Percentiles rank a stretch among this genome's conserved stretches.
Evolutionary conservation across 129 eudicot genomes (phyloP).

Genomic region (Mikania micrantha): DNA sequence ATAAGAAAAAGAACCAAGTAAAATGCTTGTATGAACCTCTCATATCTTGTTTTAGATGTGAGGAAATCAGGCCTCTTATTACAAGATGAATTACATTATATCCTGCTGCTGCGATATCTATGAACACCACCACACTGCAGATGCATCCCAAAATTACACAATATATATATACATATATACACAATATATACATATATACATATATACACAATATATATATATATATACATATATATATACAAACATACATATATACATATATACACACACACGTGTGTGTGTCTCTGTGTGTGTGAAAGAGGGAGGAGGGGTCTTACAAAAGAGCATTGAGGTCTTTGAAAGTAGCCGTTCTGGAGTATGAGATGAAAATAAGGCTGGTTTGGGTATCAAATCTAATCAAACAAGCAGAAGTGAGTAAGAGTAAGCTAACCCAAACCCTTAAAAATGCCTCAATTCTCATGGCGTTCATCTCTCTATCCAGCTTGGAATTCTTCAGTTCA

Average conservation of each 20-base stretch:
- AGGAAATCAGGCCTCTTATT: slow-evolving; percentile 19
- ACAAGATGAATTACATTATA: slow-evolving; percentile 44
- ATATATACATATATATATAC: too few species aligned
- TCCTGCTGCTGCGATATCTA: slow-evolving; percentile 51
- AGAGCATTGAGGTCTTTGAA: slow-evolving; percentile 30
- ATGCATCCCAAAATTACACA: not conserved
- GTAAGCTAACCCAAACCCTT: slow-evolving; percentile 23
- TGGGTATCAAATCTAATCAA: slow-evolving; percentile 31
- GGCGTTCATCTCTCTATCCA: slow-evolving; percentile 3
- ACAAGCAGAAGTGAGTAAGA: slow-evolving; percentile 24
- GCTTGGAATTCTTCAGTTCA: not conserved
- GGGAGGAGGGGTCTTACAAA: slow-evolving; percentile 19
- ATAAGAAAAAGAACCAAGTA: slow-evolving; percentile 46
- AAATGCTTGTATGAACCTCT: slow-evolving; percentile 19
- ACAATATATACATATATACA: too few species aligned
- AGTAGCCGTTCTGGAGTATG: slow-evolving; percentile 24
- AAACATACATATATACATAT: too few species aligned
- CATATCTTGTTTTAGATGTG: slow-evolving; percentile 1
- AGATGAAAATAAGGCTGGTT: slow-evolving; percentile 25
- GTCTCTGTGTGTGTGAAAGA: not conserved
- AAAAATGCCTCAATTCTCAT: slow-evolving; percentile 19
- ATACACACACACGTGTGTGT: not conserved
- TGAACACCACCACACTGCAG: slow-evolving; percentile 57
- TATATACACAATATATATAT: too few species aligned
- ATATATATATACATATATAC: too few species aligned